Evolutionary conservation across 2,329 filamentous ascomycete species (phyloP).

Genomic region (Cladorrhinum sp.): DNA sequence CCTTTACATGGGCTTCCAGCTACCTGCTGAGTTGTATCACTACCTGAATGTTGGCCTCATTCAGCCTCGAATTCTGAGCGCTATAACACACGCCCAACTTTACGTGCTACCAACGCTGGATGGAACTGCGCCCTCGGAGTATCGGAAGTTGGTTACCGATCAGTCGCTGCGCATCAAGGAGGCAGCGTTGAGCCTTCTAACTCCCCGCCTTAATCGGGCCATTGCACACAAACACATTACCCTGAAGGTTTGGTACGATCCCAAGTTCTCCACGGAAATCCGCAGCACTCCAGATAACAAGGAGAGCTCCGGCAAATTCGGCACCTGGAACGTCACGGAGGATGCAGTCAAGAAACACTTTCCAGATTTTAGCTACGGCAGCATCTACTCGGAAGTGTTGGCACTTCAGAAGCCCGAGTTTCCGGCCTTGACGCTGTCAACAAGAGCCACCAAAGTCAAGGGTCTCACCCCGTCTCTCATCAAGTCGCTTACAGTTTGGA

Average conservation of each 20-base stretch:
- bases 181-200: constrained; percentile 72
- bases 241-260: constrained; percentile 81
- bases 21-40: constrained; percentile 86
- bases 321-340: constrained; percentile 72
- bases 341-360: constrained; percentile 49
- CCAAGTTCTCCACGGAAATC: constrained; percentile 64
- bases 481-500: constrained; percentile 72
- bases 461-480: constrained; percentile 64
- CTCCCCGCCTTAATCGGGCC: constrained; percentile 76
- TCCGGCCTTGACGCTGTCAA: constrained; percentile 63
- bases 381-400: constrained; percentile 59
- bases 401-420: constrained; percentile 69
- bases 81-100: constrained; percentile 76
- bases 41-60: constrained; percentile 84
- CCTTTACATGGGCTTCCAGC: constrained; percentile 82
- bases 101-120: constrained; percentile 81
- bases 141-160: constrained; percentile 72
- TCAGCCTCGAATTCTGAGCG: constrained; percentile 73
- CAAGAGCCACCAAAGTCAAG: constrained; percentile 47
- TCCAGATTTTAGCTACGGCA: constrained; percentile 43
- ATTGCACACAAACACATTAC: constrained; percentile 76
- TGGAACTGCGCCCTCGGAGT: constrained; percentile 74
- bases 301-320: constrained; percentile 41
- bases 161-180: constrained; percentile 73
- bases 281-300: constrained; percentile 36